Percentiles rank a stretch among this genome's conserved stretches.
phyloP scores from a whole-genome alignment of 2,329 filamentous ascomycete genomes.

The Claviceps sp. region DNA sequence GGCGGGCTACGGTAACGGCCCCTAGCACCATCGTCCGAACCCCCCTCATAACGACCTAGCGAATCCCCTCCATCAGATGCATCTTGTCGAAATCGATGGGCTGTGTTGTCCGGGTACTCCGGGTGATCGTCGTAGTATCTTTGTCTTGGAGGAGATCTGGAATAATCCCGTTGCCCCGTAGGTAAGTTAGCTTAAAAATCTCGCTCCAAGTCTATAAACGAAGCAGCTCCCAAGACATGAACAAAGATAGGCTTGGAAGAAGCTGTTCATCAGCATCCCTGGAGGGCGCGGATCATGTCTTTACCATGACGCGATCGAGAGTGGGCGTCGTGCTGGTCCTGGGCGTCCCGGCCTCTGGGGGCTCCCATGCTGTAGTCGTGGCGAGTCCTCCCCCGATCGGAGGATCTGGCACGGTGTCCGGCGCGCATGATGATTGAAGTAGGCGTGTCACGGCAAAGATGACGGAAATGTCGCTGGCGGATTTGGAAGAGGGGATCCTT shows the following conservation, averaged over 20 bases:
- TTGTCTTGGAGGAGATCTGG: slow-evolving; percentile 30
- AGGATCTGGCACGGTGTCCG: slow-evolving; percentile 21
- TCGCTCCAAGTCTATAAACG: slow-evolving; percentile 6
- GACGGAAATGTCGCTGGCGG: not conserved
- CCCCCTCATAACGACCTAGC: slow-evolving; percentile 14
- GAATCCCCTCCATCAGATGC: slow-evolving; percentile 13
- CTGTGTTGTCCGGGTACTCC: slow-evolving; percentile 11
- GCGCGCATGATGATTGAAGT: slow-evolving; percentile 27
- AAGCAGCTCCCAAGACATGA: not conserved
- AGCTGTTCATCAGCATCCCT: slow-evolving; percentile 10
- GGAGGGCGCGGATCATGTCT: slow-evolving; percentile 23
- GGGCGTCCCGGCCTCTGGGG: slow-evolving; percentile 10
- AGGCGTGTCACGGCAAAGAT: not conserved
- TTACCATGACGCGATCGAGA: slow-evolving; percentile 38
- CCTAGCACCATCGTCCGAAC: slow-evolving; percentile 15
- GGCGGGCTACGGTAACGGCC: slow-evolving; percentile 10
- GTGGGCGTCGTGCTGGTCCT: slow-evolving; percentile 23
- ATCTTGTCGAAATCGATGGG: slow-evolving; percentile 13
- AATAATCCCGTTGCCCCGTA: slow-evolving; percentile 28
- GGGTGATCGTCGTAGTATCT: slow-evolving; percentile 22
- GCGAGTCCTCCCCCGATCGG: slow-evolving; percentile 14
- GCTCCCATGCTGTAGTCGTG: slow-evolving; percentile 4
- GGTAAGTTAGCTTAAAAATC: slow-evolving; percentile 30
- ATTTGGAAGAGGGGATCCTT: not conserved
- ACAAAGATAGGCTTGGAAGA: not conserved